Base-by-base conservation (phyloP, 2,329 filamentous ascomycete species). In the Colletotrichum endophyticum region DNA sequence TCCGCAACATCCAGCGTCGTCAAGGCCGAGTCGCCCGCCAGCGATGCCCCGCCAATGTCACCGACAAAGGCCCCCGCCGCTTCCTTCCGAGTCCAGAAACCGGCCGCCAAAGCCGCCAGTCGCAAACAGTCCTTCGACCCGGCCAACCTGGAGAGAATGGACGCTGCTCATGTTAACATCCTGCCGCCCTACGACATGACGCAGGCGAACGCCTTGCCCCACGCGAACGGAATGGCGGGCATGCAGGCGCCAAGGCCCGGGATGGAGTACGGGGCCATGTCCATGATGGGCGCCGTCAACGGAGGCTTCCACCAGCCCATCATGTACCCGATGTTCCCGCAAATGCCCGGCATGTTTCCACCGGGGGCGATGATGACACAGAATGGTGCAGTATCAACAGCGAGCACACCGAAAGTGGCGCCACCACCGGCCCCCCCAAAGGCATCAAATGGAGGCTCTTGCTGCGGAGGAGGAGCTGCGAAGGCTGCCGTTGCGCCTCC, bases 81-180 rank as follows among this genome's bases (percentile, higher is more conserved):
- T 6, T 80, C 85, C 3, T 88, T 87, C 73, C 87, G 90, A 73
- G 83, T 91, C 3, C 86, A 86, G 78, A 91, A 91, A 75, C 76
- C 85, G 5, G 79, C 78, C 12, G 80, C 84, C 12, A 88, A 86
- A 79, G 80, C 81, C 6, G 79, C 80, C 16, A 80, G 78, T 53
- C 85, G 87, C 69, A 91, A 89, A 79, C 87, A 86, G 72, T 90
- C 90, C 1, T 87, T 90, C 78, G 90, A 91, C 76, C 82, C 87
- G 1, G 80, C 84, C 4, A 86, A 85, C 12, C 81, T 92, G 19
- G 86, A 88, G 64, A 87, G 90, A 74, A 91, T 92, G 84, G 88
- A 92, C 78, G 84, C 86, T n/a, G 87, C 83, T 78, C 88, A 87
- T 75, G 81, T 91, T 75, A 92, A 91, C 79, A 82, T 91, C 64